Evolutionary conservation across 306 rosid species (phyloP).

Genomic region (Cyclanthera cordifolia): DNA sequence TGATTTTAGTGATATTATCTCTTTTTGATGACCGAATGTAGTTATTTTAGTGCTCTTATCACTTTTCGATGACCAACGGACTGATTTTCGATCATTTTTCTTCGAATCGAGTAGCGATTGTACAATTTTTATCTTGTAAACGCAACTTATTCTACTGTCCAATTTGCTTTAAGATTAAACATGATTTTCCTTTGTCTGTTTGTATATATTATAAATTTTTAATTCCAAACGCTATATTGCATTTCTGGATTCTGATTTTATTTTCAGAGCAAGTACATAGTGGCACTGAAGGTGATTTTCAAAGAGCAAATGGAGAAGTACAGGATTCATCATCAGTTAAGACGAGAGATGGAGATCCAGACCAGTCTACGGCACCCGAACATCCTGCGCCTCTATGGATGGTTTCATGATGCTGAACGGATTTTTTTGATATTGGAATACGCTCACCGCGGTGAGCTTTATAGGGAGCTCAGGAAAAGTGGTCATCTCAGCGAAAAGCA

Average conservation of each 20-base stretch:
- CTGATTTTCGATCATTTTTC: neutral
- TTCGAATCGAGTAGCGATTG: neutral
- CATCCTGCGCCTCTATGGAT: conserved; percentile 61
- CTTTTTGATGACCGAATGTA: neutral
- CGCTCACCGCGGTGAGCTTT: conserved; percentile 80
- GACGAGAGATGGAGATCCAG: conserved; percentile 80
- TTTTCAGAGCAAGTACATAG: conserved; percentile 53
- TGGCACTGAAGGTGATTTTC: conserved; percentile 67
- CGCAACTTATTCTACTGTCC: neutral
- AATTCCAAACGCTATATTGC: neutral
- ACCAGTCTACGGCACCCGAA: conserved; percentile 51
- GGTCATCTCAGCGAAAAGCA: conserved; percentile 45
- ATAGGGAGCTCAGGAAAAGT: conserved; percentile 36
- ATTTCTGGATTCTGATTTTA: neutral
- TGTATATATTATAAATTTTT: too few relatives aligned
- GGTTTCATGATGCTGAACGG: conserved; percentile 72
- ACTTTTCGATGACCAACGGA: neutral
- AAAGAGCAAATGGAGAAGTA: conserved; percentile 70
- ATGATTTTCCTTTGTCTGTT: neutral
- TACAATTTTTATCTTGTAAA: neutral
- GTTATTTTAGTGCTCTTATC: neutral
- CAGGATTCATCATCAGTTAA: conserved; percentile 48
- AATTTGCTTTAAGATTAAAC: neutral
- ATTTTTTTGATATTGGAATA: conserved; percentile 73
- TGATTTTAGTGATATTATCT: too few relatives aligned